Evolutionary conservation across 768 basidiomycete species (phyloP), one percentile per base, ranked within the genome.

Genomic region (Pholiota molesta): DNA sequence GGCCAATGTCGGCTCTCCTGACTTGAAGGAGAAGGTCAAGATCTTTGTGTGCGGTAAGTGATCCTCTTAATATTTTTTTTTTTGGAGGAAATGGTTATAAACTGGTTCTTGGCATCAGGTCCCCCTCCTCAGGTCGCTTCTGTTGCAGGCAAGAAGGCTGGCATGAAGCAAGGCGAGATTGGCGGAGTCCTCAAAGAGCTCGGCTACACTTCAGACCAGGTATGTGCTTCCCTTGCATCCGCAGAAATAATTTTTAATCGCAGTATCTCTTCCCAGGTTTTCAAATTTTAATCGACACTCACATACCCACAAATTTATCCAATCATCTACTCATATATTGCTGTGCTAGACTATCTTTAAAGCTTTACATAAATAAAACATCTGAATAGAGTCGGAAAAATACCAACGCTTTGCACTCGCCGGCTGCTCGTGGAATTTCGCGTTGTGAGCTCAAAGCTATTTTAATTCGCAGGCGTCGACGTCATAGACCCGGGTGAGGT

Each of bases 41-140:
- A 76, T 96, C 60, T 92, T 95, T 72, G 77, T 98, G 23, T 98
- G 96, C 71, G 96, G 94, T 87, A 76, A 66, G 87, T 73, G 9
- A 14, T 60, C 61, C 49, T 19, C 37, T 13, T n/a, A n/a, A n/a
- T n/a, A n/a, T 55, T 45, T 55, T 26, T 62, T 23, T 14, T 64
- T 64, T 17, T 23, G 42, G 26, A n/a, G 35, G 11, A 19, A 35
- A 55, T 49, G 55, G 11, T 1, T 33, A 17, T 8, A 47, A 44
- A 49, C 19, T 23, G 4, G 53, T 55, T 45, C 44, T 29, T 26
- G 42, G 7, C 42, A 3, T 9, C 60, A 88, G 90, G 93, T 7
- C 94, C 94, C 13, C 97, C 95, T 13, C 85, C 84, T 5, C 95
- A 97, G 74, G 91, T 98, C n/a, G 82, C 82, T n/a, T 85, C 94